A percentile compares a stretch with the other conserved stretches of the same genome.
Evolutionary conservation across 805 yeast genomes (phyloP).

Genomic region (Ogataea chonburiensis): DNA sequence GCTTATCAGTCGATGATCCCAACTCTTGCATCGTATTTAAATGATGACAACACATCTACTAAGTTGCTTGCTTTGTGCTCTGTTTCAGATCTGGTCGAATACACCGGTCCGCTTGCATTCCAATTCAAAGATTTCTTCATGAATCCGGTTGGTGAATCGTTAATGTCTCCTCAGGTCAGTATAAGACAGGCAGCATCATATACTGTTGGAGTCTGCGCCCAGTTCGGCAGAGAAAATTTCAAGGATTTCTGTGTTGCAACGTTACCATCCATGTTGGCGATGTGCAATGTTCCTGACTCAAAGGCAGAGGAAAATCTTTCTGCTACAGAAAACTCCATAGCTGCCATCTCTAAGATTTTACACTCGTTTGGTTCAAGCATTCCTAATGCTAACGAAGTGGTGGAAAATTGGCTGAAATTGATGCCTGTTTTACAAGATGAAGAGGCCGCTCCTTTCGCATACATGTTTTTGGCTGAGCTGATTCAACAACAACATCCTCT

Average conservation of each 20-base stretch:
- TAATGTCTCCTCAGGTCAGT: constrained; percentile 64
- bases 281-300: constrained; percentile 75
- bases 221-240: constrained; percentile 66
- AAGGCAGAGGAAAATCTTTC: constrained; percentile 78
- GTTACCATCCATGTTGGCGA: constrained; percentile 71
- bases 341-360: constrained; percentile 81
- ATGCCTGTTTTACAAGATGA: constrained; percentile 83
- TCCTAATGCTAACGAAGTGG: constrained; percentile 60
- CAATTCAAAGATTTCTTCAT: constrained; percentile 65
- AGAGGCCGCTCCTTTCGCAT: constrained; percentile 85
- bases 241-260: constrained; percentile 63
- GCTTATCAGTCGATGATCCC: constrained; percentile 66
- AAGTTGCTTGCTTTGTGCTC: constrained; percentile 78
- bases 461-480: constrained; percentile 69
- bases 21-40: constrained; percentile 56
- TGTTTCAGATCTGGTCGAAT: constrained; percentile 77
- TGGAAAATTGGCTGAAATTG: constrained; percentile 74
- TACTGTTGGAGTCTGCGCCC: constrained; percentile 84
- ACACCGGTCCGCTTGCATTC: constrained; percentile 66
- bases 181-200: constrained; percentile 87
- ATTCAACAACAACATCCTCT: constrained; percentile 65
- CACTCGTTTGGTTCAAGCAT: constrained; percentile 57
- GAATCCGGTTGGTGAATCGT: constrained; percentile 60
- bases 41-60: constrained; percentile 65
- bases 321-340: constrained; percentile 84